phyloP scores from a whole-genome alignment of 1,284 basidiomycete genomes.

The Puccinia sorghi region DNA sequence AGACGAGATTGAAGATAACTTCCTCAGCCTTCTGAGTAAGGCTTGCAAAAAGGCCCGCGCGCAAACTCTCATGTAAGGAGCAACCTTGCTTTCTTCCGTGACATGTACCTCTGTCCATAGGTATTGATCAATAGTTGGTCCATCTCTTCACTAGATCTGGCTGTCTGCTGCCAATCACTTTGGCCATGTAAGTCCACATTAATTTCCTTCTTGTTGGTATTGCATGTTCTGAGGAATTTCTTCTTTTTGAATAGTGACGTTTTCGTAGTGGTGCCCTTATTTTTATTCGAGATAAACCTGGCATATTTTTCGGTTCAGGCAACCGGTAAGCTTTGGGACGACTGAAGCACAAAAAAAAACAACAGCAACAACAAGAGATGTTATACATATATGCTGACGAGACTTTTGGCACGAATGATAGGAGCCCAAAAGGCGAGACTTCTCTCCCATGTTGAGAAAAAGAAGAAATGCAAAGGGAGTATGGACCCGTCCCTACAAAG shows the following conservation, averaged over 20 bases:
- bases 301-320: conserved; percentile 41
- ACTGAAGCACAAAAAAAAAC: background rate
- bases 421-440: conserved; percentile 17
- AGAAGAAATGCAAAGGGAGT: background rate
- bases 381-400: background rate
- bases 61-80: conserved; percentile 16
- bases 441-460: conserved; percentile 10
- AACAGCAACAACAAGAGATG: no score
- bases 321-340: conserved; percentile 4
- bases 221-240: background rate
- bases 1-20: conserved; percentile 14
- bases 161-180: conserved; percentile 20
- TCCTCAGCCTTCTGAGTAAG: conserved; percentile 12
- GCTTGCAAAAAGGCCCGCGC: conserved; percentile 21
- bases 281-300: conserved; percentile 45
- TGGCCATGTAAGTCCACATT: conserved; percentile 26
- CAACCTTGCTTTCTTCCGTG: background rate
- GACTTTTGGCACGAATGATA: background rate
- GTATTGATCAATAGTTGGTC: no score
- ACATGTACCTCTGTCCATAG: background rate
- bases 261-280: conserved; percentile 34
- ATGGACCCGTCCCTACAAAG: background rate
- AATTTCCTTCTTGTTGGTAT: background rate
- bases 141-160: conserved; percentile 2
- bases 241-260: conserved; percentile 15